A percentile compares a stretch with the other conserved stretches of the same genome.
Evolutionary conservation across 2,329 filamentous ascomycete species (phyloP).

Genomic region (Orbilia ellipsospora): DNA sequence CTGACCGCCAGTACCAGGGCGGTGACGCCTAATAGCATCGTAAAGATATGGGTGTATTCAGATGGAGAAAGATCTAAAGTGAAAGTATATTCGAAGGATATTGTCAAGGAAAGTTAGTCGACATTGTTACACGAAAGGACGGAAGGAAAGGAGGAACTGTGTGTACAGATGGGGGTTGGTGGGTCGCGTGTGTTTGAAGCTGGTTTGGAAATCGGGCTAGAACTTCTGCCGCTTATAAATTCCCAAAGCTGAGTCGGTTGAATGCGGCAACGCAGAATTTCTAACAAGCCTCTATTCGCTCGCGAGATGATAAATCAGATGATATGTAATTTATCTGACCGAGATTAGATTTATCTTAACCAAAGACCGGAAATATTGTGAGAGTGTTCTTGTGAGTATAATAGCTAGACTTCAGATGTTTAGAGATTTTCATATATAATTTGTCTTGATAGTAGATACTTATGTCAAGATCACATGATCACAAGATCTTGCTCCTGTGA

Average conservation of each 20-base stretch:
- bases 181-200: background rate
- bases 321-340: no score
- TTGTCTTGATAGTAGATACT: no score
- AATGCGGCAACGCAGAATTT: conserved; percentile 38
- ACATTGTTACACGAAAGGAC: conserved; percentile 24
- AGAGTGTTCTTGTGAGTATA: no score
- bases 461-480: no score
- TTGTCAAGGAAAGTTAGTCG: conserved; percentile 48
- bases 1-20: conserved; percentile 46
- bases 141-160: background rate
- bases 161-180: background rate
- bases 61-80: background rate
- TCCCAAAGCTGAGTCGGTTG: background rate
- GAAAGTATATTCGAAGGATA: background rate
- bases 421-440: no score
- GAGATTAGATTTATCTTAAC: background rate
- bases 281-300: conserved; percentile 2
- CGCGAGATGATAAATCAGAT: no score
- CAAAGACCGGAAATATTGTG: no score
- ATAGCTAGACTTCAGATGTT: no score
- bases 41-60: background rate
- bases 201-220: conserved; percentile 8
- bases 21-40: conserved; percentile 43
- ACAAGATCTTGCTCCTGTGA: no score
- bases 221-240: conserved; percentile 30